These are phyloP conservation scores for Serendipita sp. DNA, from an alignment of 768 basidiomycete genomes.

Conservation along the genomic window DNA sequence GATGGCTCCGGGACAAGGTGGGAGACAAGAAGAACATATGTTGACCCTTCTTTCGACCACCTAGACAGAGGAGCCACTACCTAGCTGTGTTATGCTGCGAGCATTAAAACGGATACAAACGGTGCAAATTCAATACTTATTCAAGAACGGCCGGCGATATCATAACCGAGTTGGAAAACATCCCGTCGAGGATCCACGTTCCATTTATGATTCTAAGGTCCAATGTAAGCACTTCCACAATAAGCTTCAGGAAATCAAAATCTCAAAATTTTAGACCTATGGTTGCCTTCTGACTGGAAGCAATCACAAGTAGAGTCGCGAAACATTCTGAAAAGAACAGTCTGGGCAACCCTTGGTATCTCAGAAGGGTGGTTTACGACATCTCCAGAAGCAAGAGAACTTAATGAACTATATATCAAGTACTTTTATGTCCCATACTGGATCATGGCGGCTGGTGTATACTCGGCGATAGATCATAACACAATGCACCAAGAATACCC, in stretches of 20 bases:
- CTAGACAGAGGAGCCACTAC: neutral
- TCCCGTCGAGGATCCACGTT: neutral
- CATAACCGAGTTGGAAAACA: neutral
- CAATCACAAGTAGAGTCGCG: neutral
- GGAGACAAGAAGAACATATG: neutral
- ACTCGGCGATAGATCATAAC: neutral
- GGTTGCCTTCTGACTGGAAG: neutral
- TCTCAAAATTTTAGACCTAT: neutral
- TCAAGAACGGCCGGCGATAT: neutral
- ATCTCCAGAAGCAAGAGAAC: neutral
- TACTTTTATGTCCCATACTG: conserved; percentile 1
- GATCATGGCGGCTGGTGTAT: neutral
- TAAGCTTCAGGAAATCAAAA: neutral
- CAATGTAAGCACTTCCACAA: neutral
- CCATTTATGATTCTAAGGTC: neutral
- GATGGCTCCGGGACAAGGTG: neutral
- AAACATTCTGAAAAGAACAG: neutral
- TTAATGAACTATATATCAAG: neutral
- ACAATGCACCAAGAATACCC: neutral
- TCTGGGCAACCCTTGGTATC: neutral
- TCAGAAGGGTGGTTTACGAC: neutral
- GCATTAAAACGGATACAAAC: neutral
- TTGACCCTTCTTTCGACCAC: neutral
- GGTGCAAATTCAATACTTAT: too few species aligned
- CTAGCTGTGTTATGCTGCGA: neutral